Evolutionary conservation across 2,329 filamentous ascomycete species (phyloP), one percentile per base, ranked within the genome.

Genomic region (Achaetomium macrosporum): DNA sequence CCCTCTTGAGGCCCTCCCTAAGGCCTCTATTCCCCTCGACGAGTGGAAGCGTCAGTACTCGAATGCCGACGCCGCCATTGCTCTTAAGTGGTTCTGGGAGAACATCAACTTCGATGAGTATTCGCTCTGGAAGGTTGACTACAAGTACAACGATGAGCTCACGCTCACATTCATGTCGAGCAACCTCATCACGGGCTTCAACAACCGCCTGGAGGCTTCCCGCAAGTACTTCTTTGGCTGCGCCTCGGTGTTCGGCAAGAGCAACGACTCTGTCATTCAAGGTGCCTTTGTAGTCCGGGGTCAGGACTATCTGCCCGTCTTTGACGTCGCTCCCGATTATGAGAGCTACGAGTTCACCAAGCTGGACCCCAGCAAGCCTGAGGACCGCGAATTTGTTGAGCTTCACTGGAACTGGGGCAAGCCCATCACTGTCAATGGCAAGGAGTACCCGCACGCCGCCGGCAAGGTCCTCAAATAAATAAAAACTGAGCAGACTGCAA

Each of bases 41-140:
- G 93, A 99, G 77, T 96, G 87, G 88, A 99, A 99, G 87, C 90
- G 93, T 69, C 85, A 89, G 74, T 99, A 95, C 84, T 99, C 93
- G 68, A 99, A 99, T 84, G 82, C 87, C 71, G 90, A 96, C 60
- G 91, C 88, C 64, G 78, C 84, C 60, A 85, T 79, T 60, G 90
- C 92, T 66, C 78, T 97, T 67, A 91, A 92, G 73, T 97, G 88
- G 87, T 97, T 99, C 85, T 99, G 92, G 92, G 85, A 96, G 78
- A 90, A 95, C 74, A 83, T 84, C 75, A 92, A 93, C 69, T 85
- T 93, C 65, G 86, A 90, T 61, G 93, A 99, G 76, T 99, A 93
- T 83, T 95, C 90, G 52, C 76, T 99, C 73, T 99, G 90, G 90
- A 84, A 83, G 72, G 77, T 91, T 65, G 86, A 91, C 76, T 99